Percentiles rank a stretch among this genome's conserved stretches.
phyloP scores from a whole-genome alignment of 805 yeast species.

The Ogataea neopini region DNA sequence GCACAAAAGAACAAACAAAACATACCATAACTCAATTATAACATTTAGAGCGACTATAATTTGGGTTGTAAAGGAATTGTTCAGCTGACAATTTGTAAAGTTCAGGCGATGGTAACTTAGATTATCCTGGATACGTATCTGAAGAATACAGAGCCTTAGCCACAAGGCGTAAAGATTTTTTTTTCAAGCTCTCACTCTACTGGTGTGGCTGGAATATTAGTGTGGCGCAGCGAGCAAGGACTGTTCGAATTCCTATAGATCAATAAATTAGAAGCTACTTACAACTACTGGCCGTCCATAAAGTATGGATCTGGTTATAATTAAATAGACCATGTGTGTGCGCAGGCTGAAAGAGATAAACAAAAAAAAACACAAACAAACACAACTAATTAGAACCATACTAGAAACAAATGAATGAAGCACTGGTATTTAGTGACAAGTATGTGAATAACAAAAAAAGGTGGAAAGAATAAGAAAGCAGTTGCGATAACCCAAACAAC shows the following conservation, averaged over 20 bases:
- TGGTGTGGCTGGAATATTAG: background rate
- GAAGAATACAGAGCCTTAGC: background rate
- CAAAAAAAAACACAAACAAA: background rate
- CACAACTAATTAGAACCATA: background rate
- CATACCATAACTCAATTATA: background rate
- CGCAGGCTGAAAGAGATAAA: background rate
- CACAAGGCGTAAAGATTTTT: background rate
- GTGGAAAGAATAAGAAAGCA: conserved; percentile 2
- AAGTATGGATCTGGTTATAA: background rate
- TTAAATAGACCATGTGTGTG: background rate
- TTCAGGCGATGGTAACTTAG: background rate
- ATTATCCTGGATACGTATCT: background rate
- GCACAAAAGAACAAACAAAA: background rate
- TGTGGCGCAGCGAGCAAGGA: too few relatives aligned
- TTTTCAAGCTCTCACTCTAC: background rate
- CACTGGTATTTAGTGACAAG: background rate
- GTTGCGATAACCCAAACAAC: background rate
- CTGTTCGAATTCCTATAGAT: too few relatives aligned
- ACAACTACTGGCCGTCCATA: background rate
- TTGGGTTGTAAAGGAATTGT: too few relatives aligned
- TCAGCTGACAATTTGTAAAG: too few relatives aligned
- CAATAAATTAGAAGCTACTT: too few relatives aligned
- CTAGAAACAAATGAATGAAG: background rate
- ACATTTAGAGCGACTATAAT: conserved; percentile 1
- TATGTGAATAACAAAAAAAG: background rate